These are phyloP conservation scores for Dichomitus squalens DNA, from an alignment of 1,284 basidiomycete genomes.

Conservation along the genomic window DNA sequence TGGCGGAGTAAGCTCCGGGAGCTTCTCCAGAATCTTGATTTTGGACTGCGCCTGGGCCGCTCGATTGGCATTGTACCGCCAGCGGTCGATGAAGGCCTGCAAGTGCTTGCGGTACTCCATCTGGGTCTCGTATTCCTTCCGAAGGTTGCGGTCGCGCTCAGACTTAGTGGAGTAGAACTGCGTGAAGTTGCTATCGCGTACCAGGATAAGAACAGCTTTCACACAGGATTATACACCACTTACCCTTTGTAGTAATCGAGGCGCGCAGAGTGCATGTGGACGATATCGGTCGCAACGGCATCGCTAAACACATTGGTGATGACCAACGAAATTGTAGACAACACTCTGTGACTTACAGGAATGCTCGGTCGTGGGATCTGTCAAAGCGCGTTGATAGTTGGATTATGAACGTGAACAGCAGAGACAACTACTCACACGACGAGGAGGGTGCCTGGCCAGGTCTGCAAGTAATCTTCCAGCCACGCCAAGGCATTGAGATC, in stretches of 20 bases:
- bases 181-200: conserved; percentile 83
- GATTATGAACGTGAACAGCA: neutral
- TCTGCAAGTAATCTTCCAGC: conserved; percentile 96
- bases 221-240: neutral
- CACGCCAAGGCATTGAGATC: conserved; percentile 85
- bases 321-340: neutral
- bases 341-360: conserved; percentile 74
- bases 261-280: conserved; percentile 94
- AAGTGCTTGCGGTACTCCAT: conserved; percentile 94
- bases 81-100: conserved; percentile 96
- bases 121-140: conserved; percentile 95
- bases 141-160: conserved; percentile 89
- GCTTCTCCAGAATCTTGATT: conserved; percentile 98
- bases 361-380: conserved; percentile 96
- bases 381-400: conserved; percentile 4
- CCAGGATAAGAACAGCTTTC: neutral
- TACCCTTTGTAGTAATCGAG: conserved; percentile 94
- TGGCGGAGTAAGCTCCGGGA: conserved; percentile 92
- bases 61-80: conserved; percentile 94
- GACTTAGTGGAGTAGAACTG: conserved; percentile 99
- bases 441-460: conserved; percentile 92
- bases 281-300: conserved; percentile 93
- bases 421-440: conserved; percentile 71
- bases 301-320: conserved; percentile 51
- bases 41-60: conserved; percentile 66